Evolutionary conservation across 352 stramenopile species (phyloP), one percentile per base, ranked within the genome.

Genomic region (Globisporangium spiculum): DNA sequence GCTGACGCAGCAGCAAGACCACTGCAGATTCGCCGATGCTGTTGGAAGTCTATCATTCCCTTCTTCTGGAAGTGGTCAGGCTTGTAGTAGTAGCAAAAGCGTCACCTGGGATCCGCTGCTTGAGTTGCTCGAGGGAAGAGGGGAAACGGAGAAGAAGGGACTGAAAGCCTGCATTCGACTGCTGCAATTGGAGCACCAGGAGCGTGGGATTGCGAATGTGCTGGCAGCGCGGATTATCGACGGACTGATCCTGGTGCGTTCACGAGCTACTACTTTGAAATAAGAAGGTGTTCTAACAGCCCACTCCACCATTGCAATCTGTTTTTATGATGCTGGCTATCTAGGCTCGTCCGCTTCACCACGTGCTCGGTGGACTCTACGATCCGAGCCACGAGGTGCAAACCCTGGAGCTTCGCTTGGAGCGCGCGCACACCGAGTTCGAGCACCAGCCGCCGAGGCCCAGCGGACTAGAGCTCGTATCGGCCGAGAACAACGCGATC

Each of bases 361-460:
- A 46, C 18, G 54, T 50, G 7, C 60, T 75, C 8, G 24, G 26
- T 1, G 58, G 16, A 12, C 53, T 75, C n/a, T 71, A 65, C 20
- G 60, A 60, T 36, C 27, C 6, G 27, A 46, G 22, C 3, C 18
- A 57, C 20, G 41, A 62, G 8, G 65, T 80, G 26, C 22, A 44
- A 20, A 22, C 18, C 5, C 34, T 75, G 9, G 67, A 65, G 30
- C 44, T 69, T 12, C 38, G 22, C 20, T 34, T 83, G 12, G 69
- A 67, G 32, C 46, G 71, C 26, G 44, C 50, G 2, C 55, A 57
- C 26, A 60, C 71, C 0, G 52, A 75, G 1, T 56, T 53, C 1
- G 66, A 75, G 44, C 67, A 44, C 1, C 66, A 68, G 32, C 72
- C 74, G 3, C 74, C 69, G 2, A 72, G 54, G 41, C 68, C 74